These are phyloP conservation scores for Passiflora organensis DNA, from an alignment of 345 rosid genomes.

Conservation along the genomic window DNA sequence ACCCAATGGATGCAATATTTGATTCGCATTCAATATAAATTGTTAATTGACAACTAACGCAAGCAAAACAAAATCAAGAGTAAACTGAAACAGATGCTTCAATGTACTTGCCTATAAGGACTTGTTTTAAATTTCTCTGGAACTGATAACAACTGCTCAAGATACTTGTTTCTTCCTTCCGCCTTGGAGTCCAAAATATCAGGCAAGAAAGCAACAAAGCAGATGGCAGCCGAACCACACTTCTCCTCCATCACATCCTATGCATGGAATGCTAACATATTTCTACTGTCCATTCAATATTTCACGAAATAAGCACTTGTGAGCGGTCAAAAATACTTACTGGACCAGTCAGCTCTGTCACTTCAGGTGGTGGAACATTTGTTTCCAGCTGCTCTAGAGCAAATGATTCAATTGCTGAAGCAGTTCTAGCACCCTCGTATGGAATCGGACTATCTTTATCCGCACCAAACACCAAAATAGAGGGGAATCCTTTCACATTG, in stretches of 20 bases:
- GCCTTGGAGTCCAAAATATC: slow-evolving; percentile 96
- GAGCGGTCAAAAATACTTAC: slow-evolving; percentile 37
- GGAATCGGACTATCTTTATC: slow-evolving; percentile 77
- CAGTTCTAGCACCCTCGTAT: slow-evolving; percentile 89
- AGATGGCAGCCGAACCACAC: slow-evolving; percentile 89
- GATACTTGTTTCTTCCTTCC: slow-evolving; percentile 83
- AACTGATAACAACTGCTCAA: slow-evolving; percentile 62
- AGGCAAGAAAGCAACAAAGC: slow-evolving; percentile 90
- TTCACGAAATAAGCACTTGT: slow-evolving; percentile 3
- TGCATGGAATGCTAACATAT: slow-evolving; percentile 8
- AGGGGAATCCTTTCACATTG: slow-evolving; percentile 92
- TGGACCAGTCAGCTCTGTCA: slow-evolving; percentile 72
- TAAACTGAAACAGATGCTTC: neutral
- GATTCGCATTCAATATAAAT: neutral
- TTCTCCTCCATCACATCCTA: slow-evolving; percentile 86
- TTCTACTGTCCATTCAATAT: neutral
- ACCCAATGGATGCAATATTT: too few species aligned
- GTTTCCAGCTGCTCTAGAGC: slow-evolving; percentile 83
- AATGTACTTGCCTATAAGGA: slow-evolving; percentile 64
- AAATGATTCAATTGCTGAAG: slow-evolving; percentile 81
- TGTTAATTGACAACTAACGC: too few species aligned
- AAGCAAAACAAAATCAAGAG: neutral
- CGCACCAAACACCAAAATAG: slow-evolving; percentile 87
- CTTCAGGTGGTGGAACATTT: slow-evolving; percentile 78
- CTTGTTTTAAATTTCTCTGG: slow-evolving; percentile 83